These are phyloP conservation scores for Aspergillus carlsbadensis DNA, from an alignment of 495 filamentous ascomycete species.

Conservation along the genomic window DNA sequence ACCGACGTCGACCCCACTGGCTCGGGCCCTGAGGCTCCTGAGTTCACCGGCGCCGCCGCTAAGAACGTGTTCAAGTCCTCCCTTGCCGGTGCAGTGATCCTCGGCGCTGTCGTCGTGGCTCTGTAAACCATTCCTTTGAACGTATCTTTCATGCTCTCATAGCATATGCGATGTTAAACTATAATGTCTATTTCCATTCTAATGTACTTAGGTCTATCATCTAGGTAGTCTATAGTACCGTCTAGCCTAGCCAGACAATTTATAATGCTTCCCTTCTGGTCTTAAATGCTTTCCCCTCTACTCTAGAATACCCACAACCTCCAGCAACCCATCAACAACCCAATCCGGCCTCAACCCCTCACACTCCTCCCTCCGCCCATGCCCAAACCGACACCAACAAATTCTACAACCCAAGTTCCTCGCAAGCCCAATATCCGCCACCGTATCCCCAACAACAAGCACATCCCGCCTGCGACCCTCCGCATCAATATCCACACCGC, in stretches of 20 bases:
- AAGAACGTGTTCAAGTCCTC: slow-evolving; percentile 23
- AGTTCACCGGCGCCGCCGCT: slow-evolving; percentile 33
- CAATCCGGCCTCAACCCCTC: slow-evolving; percentile 12
- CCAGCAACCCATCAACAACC: slow-evolving; percentile 13
- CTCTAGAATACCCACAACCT: slow-evolving; percentile 2
- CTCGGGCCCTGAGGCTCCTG: slow-evolving; percentile 7
- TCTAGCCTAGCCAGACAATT: background rate
- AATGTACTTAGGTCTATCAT: background rate
- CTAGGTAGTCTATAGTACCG: background rate
- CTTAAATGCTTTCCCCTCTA: background rate
- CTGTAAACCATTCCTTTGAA: background rate
- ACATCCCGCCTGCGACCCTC: background rate
- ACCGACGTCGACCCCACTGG: background rate
- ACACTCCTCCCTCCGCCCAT: slow-evolving; percentile 11
- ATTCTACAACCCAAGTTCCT: slow-evolving; percentile 11
- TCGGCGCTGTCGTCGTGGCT: slow-evolving; percentile 20
- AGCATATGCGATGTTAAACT: background rate
- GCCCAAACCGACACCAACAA: slow-evolving; percentile 20
- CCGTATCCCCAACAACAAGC: slow-evolving; percentile 14
- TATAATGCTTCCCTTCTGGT: background rate
- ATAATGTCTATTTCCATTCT: slow-evolving; percentile 1
- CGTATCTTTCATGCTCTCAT: background rate
- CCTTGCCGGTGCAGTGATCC: slow-evolving; percentile 27
- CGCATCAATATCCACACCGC: background rate
- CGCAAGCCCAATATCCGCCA: slow-evolving; percentile 16